phyloP scores from a whole-genome alignment of 257 asterid species.

The Solanum medicagineum region DNA sequence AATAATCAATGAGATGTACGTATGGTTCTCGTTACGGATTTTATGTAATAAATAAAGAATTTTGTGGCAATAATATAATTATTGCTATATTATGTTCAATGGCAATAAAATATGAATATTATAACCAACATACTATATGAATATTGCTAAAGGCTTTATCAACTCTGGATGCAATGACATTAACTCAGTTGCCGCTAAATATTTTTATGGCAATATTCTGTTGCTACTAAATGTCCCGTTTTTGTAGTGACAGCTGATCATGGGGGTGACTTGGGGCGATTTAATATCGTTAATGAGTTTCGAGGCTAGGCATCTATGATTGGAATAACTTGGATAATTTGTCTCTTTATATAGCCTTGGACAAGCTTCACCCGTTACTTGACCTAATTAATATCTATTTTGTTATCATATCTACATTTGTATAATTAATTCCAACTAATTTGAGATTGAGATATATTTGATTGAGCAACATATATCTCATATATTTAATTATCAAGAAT shows the following conservation, averaged over 20 bases:
- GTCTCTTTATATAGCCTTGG: not conserved
- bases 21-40: not conserved
- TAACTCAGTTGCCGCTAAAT: no score
- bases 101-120: no score
- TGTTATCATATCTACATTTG: not conserved
- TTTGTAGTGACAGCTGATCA: no score
- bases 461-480: not conserved
- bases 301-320: not conserved
- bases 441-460: not conserved
- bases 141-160: no score
- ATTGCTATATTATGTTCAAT: no score
- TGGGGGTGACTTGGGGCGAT: no score
- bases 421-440: not conserved
- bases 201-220: no score
- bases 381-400: not conserved
- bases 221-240: no score
- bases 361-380: rapidly evolving
- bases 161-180: no score
- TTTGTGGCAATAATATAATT: no score
- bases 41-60: not conserved
- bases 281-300: not conserved
- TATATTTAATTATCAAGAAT: not conserved
- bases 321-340: not conserved
- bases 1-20: not conserved
- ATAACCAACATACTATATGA: no score